Evolutionary conservation across 768 basidiomycete species (phyloP).

Genomic region (Podaxis sp.): DNA sequence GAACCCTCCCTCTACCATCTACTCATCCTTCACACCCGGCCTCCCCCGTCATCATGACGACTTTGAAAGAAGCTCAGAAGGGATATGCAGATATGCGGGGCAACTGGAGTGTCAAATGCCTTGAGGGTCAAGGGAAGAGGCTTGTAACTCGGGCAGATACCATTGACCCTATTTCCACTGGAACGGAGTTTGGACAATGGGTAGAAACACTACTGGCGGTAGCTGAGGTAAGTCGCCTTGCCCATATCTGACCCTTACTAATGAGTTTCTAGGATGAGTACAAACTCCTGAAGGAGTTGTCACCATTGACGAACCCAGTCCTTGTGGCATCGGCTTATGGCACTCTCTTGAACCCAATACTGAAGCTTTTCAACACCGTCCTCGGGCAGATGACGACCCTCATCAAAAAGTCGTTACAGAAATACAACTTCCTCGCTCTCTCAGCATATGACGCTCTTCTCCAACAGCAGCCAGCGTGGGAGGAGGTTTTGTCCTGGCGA

Average conservation of each 20-base stretch:
- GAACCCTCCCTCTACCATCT: conserved; percentile 67
- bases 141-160: conserved; percentile 69
- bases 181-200: conserved; percentile 71
- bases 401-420: conserved; percentile 74
- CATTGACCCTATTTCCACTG: conserved; percentile 58
- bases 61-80: conserved; percentile 71
- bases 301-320: conserved; percentile 48
- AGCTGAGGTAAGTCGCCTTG: conserved; percentile 47
- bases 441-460: conserved; percentile 61
- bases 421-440: conserved; percentile 76
- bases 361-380: conserved; percentile 61
- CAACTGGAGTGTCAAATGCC: conserved; percentile 67
- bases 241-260: not conserved
- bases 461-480: conserved; percentile 59
- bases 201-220: conserved; percentile 60
- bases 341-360: conserved; percentile 59
- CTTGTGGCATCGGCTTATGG: conserved; percentile 55
- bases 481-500: conserved; percentile 53
- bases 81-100: conserved; percentile 89
- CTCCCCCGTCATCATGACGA: conserved; percentile 54
- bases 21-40: conserved; percentile 85
- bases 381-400: conserved; percentile 57
- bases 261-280: conserved; percentile 55
- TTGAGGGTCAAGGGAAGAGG: conserved; percentile 68
- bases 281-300: conserved; percentile 55